A percentile compares a stretch with the other conserved stretches of the same genome.
Conservation (phyloP, 352 stramenopile genomes). For the Phytophthora crassamura region DNA sequence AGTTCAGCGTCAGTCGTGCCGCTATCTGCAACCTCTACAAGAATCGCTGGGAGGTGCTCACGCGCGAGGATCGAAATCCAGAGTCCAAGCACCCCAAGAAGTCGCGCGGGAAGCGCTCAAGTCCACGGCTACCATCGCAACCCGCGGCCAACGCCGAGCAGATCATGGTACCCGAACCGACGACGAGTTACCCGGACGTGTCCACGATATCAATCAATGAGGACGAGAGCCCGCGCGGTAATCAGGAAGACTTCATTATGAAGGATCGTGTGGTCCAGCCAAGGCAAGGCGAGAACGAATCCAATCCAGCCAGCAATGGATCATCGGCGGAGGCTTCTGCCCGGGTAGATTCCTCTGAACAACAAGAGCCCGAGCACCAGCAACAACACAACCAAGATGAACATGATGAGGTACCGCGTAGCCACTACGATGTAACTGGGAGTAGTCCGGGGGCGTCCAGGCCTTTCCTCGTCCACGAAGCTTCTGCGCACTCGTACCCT, state of each 20-base stretch:
- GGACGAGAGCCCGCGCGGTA: constrained; percentile 13
- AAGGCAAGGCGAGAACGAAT: not conserved
- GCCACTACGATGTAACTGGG: constrained; percentile 2
- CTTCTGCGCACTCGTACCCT: constrained; percentile 39
- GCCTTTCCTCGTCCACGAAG: constrained; percentile 44
- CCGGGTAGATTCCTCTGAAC: not conserved
- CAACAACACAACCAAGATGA: constrained; percentile 8
- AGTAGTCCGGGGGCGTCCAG: constrained; percentile 2
- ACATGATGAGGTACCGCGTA: not conserved
- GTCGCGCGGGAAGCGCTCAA: constrained; percentile 14
- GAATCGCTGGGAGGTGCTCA: constrained; percentile 55
- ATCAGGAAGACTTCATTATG: not conserved
- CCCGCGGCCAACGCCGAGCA: not conserved
- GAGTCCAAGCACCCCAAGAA: constrained; percentile 30
- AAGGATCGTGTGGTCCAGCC: not conserved
- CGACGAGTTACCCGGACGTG: constrained; percentile 27
- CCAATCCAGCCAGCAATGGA: not conserved
- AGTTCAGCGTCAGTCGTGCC: constrained; percentile 56
- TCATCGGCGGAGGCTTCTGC: not conserved
- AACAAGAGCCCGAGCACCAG: not conserved
- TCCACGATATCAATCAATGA: constrained; percentile 31
- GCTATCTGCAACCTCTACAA: constrained; percentile 70
- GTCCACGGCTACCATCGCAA: constrained; percentile 1
- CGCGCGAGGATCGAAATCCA: constrained; percentile 36
- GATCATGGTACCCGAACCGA: constrained; percentile 4